phyloP scores from a whole-genome alignment of 352 stramenopile genomes.

The Globisporangium splendens region DNA sequence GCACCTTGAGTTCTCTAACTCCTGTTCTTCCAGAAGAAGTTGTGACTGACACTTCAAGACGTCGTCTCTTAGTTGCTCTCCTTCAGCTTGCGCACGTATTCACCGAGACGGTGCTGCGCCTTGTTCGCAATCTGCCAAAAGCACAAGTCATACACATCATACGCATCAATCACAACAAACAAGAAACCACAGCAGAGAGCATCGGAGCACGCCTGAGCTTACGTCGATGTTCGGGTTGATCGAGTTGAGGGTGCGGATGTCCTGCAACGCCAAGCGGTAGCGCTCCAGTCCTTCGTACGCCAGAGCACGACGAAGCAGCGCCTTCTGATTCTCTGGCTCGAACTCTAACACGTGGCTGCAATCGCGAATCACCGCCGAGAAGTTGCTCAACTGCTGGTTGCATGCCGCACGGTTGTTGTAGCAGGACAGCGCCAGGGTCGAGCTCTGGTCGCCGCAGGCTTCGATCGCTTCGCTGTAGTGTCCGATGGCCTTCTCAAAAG shows the following conservation, averaged over 20 bases:
- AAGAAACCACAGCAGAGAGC: constrained; percentile 4
- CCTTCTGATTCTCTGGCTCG: constrained; percentile 94
- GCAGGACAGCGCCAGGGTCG: constrained; percentile 88
- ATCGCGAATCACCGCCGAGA: constrained; percentile 93
- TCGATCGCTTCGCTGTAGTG: constrained; percentile 93
- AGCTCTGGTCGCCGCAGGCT: constrained; percentile 60
- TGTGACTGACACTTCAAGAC: not conserved
- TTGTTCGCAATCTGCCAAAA: constrained; percentile 78
- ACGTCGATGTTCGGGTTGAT: constrained; percentile 89
- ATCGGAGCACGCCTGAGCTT: constrained; percentile 13
- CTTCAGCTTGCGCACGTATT: constrained; percentile 86
- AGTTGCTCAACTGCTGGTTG: constrained; percentile 97
- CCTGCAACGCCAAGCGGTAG: constrained; percentile 88
- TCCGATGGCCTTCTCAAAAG: constrained; percentile 90
- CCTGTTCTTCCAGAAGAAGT: not conserved
- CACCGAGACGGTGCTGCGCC: constrained; percentile 84
- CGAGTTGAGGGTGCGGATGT: constrained; percentile 80
- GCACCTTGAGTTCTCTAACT: not conserved
- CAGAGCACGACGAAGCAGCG: constrained; percentile 90
- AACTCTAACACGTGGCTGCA: constrained; percentile 94
- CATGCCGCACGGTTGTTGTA: constrained; percentile 95
- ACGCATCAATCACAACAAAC: not conserved
- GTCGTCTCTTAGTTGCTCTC: constrained; percentile 50
- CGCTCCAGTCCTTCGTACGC: constrained; percentile 95
- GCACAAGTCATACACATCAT: constrained; percentile 1